Conservation (phyloP, 2,329 filamentous ascomycete species). For the Exophiala sp. region DNA sequence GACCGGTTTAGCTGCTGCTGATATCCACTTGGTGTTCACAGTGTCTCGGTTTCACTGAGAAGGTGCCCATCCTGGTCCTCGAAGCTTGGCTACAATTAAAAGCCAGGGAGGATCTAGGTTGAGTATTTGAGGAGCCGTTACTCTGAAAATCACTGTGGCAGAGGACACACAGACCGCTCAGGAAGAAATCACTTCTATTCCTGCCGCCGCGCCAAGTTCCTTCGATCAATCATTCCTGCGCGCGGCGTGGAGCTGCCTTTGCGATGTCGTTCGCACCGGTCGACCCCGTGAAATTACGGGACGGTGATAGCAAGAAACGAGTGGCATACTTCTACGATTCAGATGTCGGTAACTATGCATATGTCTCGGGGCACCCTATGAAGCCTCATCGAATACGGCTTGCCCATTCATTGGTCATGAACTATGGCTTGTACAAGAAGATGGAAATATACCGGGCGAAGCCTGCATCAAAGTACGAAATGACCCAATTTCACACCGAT, state of each 20-base stretch:
- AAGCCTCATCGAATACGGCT: conserved; percentile 67
- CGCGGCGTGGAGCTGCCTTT: neutral
- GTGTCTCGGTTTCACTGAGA: too few species aligned
- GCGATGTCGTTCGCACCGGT: conserved; percentile 55
- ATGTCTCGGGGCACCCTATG: conserved; percentile 71
- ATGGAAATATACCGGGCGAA: conserved; percentile 76
- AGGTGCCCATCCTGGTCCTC: too few species aligned
- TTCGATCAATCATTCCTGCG: neutral
- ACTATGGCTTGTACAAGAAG: conserved; percentile 69
- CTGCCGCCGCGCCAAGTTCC: neutral
- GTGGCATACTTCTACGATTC: conserved; percentile 99
- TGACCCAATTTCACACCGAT: conserved; percentile 71
- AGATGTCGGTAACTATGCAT: conserved; percentile 97
- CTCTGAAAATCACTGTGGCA: neutral
- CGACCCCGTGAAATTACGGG: conserved; percentile 49
- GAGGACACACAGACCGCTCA: too few species aligned
- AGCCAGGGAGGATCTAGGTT: too few species aligned
- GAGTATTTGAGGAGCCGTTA: neutral
- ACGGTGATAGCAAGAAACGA: conserved; percentile 62
- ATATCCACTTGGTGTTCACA: too few species aligned
- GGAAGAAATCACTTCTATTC: neutral
- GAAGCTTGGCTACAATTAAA: too few species aligned
- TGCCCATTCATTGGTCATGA: conserved; percentile 65
- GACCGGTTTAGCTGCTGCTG: too few species aligned
- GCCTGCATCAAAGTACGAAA: conserved; percentile 68